These are phyloP conservation scores for Cenchrus americanus DNA, from an alignment of 176 grass and related monocot species.

Conservation along the genomic window DNA sequence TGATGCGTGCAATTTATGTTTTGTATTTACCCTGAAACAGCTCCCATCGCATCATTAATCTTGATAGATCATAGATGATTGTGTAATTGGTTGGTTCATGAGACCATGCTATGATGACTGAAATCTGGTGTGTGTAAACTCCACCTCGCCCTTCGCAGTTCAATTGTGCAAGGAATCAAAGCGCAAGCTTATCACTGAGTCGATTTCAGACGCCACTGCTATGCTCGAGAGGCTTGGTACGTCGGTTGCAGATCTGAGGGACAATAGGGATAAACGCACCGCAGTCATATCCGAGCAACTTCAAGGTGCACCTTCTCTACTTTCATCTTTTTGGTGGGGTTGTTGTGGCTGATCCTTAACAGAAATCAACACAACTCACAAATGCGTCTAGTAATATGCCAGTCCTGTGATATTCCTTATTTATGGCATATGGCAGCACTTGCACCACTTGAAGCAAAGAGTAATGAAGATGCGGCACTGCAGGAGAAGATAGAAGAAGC, in stretches of 20 bases:
- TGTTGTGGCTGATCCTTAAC: not conserved
- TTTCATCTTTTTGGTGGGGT: not conserved
- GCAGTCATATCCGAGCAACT: slow-evolving; percentile 43
- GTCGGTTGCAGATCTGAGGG: slow-evolving; percentile 29
- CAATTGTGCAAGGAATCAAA: slow-evolving; percentile 46
- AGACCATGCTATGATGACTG: not conserved
- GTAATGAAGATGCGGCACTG: slow-evolving; percentile 15
- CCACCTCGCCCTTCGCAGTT: slow-evolving; percentile 35
- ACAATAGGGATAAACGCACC: slow-evolving; percentile 31
- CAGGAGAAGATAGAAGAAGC: slow-evolving; percentile 41
- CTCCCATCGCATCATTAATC: not conserved
- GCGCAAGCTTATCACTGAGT: slow-evolving; percentile 5
- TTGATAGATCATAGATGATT: not conserved
- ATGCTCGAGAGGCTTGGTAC: slow-evolving; percentile 42
- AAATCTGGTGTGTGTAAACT: slow-evolving; percentile 9
- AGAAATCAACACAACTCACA: not conserved
- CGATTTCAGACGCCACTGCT: slow-evolving; percentile 28
- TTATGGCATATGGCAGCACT: slow-evolving; percentile 36
- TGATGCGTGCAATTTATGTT: not conserved
- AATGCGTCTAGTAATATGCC: not conserved
- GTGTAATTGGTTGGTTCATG: slow-evolving; percentile 17
- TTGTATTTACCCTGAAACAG: not conserved
- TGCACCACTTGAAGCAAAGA: slow-evolving; percentile 52
- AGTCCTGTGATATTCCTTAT: slow-evolving; percentile 12
- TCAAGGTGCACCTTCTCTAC: slow-evolving; percentile 42